Evolutionary conservation across 179 eudicot genomes (phyloP).

Genomic region (Silene vulgaris): DNA sequence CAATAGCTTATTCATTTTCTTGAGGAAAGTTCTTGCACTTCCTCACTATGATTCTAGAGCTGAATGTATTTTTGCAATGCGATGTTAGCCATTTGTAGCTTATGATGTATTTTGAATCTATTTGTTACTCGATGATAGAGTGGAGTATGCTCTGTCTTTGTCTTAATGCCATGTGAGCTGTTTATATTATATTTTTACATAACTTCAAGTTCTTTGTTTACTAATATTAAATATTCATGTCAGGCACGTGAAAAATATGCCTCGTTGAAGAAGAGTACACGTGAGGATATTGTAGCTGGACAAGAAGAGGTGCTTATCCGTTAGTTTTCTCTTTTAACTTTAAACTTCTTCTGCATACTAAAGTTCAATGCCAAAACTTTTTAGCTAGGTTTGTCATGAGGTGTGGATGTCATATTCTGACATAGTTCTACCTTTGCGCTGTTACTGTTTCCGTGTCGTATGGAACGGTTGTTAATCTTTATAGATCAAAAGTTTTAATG

Average conservation of each 20-base stretch:
- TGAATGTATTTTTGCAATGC: not conserved
- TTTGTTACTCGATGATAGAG: not conserved
- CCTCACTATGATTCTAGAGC: constrained; percentile 6
- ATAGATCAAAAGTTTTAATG: not conserved
- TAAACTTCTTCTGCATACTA: not conserved
- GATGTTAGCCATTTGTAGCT: not conserved
- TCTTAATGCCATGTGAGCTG: not conserved
- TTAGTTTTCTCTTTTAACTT: not conserved
- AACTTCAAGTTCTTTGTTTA: not conserved
- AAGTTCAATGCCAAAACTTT: not conserved
- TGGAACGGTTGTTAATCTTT: not conserved
- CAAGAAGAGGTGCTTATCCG: constrained; percentile 64
- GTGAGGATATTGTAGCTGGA: constrained; percentile 80
- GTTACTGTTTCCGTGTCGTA: not conserved
- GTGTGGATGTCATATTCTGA: constrained; percentile 10
- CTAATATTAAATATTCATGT: constrained; percentile 11
- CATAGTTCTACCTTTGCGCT: not conserved
- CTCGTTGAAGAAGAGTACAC: constrained; percentile 78
- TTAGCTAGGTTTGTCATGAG: not conserved
- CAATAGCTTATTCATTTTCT: not conserved
- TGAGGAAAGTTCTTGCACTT: not conserved
- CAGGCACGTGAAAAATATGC: constrained; percentile 88
- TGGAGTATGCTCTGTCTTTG: not conserved
- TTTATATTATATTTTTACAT: not conserved
- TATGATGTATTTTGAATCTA: constrained; percentile 12